phyloP scores from a whole-genome alignment of 2,329 filamentous ascomycete genomes.

The Colletotrichum sp. region DNA sequence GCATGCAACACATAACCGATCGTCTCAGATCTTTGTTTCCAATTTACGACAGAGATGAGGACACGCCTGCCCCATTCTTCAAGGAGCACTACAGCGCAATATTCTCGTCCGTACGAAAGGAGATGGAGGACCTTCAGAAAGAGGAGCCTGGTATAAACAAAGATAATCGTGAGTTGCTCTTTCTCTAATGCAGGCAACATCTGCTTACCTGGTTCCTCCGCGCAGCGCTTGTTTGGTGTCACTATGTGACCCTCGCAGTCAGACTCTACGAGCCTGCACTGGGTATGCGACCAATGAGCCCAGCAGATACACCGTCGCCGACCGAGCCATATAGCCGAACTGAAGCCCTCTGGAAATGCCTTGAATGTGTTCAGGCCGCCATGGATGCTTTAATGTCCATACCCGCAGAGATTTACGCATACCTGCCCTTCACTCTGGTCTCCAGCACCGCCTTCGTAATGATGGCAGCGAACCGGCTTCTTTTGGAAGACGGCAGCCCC shows the following conservation, averaged over 20 bases:
- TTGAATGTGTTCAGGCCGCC: slow-evolving; percentile 31
- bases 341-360: slow-evolving; percentile 41
- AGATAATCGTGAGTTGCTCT: background rate
- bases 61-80: slow-evolving; percentile 13
- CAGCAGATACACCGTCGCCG: slow-evolving; percentile 16
- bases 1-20: slow-evolving; percentile 37
- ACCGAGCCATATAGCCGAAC: slow-evolving; percentile 31
- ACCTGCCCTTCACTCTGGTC: slow-evolving; percentile 33
- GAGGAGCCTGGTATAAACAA: background rate
- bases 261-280: slow-evolving; percentile 44
- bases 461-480: slow-evolving; percentile 38
- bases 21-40: slow-evolving; percentile 31
- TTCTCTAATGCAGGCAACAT: rapidly evolving
- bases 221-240: slow-evolving; percentile 37
- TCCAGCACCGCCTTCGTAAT: slow-evolving; percentile 38
- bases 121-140: slow-evolving; percentile 32
- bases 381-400: slow-evolving; percentile 30
- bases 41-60: slow-evolving; percentile 21
- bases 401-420: slow-evolving; percentile 27
- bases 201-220: rapidly evolving
- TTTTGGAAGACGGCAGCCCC: slow-evolving; percentile 34
- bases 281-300: slow-evolving; percentile 26
- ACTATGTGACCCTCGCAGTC: slow-evolving; percentile 36
- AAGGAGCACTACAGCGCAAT: slow-evolving; percentile 35
- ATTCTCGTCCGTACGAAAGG: slow-evolving; percentile 34